Evolutionary conservation across 2,329 filamentous ascomycete genomes (phyloP).

Genomic region (Epichloe glyceriae): DNA sequence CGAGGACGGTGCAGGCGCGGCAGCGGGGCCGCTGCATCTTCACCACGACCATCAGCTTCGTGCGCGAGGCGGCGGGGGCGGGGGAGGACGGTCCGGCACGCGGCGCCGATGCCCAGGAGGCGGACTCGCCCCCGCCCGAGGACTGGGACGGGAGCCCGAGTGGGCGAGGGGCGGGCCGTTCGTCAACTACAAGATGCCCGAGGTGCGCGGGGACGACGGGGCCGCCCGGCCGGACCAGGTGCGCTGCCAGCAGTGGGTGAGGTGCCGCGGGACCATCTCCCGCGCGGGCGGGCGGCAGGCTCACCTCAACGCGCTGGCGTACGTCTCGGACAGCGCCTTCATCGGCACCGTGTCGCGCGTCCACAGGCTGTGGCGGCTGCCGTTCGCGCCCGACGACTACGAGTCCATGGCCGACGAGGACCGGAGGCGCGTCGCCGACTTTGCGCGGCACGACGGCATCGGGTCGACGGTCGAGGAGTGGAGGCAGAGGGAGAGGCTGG

Average conservation of each 20-base stretch:
- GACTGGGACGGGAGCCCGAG: slow-evolving; percentile 31
- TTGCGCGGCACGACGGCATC: slow-evolving; percentile 24
- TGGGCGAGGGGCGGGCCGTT: slow-evolving; percentile 39
- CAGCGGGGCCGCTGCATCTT: slow-evolving; percentile 86
- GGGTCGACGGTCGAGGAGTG: slow-evolving; percentile 31
- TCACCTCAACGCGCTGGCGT: slow-evolving; percentile 78
- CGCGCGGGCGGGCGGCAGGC: slow-evolving; percentile 61
- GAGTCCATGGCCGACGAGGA: slow-evolving; percentile 32
- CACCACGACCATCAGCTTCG: slow-evolving; percentile 87
- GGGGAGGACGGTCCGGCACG: slow-evolving; percentile 48
- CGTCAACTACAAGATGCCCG: slow-evolving; percentile 30
- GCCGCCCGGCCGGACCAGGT: slow-evolving; percentile 48
- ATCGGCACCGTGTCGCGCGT: slow-evolving; percentile 77
- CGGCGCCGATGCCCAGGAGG: slow-evolving; percentile 41
- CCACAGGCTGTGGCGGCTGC: slow-evolving; percentile 68
- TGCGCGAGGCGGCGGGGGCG: slow-evolving; percentile 49
- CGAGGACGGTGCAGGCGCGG: slow-evolving; percentile 87
- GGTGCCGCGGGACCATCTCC: slow-evolving; percentile 61
- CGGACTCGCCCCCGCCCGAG: slow-evolving; percentile 23
- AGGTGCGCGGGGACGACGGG: slow-evolving; percentile 24
- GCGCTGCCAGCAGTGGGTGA: slow-evolving; percentile 60
- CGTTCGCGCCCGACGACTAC: slow-evolving; percentile 39
- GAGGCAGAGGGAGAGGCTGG: slow-evolving; percentile 43
- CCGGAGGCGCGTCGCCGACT: slow-evolving; percentile 23
- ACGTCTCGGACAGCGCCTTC: slow-evolving; percentile 88